Evolutionary conservation across 192 early-diverging fungal genomes (phyloP).

Genomic region (Coemansia sp.): DNA sequence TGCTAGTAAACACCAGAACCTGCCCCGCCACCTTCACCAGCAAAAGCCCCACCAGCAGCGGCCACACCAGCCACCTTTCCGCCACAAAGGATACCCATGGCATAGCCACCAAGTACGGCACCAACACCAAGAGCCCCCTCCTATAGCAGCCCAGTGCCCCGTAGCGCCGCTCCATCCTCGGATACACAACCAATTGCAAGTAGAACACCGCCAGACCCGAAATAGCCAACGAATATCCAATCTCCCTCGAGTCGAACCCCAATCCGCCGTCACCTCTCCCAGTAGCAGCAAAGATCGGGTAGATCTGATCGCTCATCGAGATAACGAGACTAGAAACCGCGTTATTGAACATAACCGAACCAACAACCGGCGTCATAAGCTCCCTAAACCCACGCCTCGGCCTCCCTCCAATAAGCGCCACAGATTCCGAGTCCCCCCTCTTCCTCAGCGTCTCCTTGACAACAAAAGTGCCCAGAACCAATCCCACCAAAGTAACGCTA

Average conservation of each 20-base stretch:
- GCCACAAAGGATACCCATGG: slow-evolving; percentile 20
- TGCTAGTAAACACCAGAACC: slow-evolving; percentile 29
- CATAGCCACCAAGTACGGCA: slow-evolving; percentile 7
- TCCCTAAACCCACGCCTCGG: background rate
- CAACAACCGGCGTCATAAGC: slow-evolving; percentile 16
- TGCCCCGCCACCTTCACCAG: slow-evolving; percentile 14
- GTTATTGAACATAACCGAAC: slow-evolving; percentile 17
- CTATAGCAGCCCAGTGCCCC: slow-evolving; percentile 50
- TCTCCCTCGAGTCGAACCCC: slow-evolving; percentile 34
- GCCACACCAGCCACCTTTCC: slow-evolving; percentile 13
- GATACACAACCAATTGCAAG: slow-evolving; percentile 55
- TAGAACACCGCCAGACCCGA: slow-evolving; percentile 47
- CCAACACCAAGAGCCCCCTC: slow-evolving; percentile 15
- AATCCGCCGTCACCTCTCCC: background rate
- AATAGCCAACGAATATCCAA: slow-evolving; percentile 53
- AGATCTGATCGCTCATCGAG: slow-evolving; percentile 19
- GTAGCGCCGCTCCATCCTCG: slow-evolving; percentile 35
- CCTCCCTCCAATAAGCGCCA: slow-evolving; percentile 1
- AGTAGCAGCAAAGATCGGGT: slow-evolving; percentile 42
- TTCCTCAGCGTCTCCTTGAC: slow-evolving; percentile 60
- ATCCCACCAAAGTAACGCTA: slow-evolving; percentile 50
- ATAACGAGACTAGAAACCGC: slow-evolving; percentile 21
- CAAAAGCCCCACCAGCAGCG: slow-evolving; percentile 7
- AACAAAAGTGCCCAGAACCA: slow-evolving; percentile 60
- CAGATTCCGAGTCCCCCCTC: background rate